Conservation (phyloP, 2,329 filamentous ascomycete species). For the Cladorrhinum sp. region DNA sequence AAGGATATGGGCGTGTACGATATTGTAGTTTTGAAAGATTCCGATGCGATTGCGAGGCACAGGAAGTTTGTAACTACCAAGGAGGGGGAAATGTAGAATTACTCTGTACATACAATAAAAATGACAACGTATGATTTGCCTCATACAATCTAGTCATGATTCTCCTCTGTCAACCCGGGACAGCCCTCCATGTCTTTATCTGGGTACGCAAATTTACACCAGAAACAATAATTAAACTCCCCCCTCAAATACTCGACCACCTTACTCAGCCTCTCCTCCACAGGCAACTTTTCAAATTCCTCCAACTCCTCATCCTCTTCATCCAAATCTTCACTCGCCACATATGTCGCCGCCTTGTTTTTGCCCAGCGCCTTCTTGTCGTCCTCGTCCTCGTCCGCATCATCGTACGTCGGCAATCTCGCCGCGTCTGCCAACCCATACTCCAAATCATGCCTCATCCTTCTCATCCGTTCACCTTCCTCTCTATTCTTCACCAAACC, state of each 20-base stretch:
- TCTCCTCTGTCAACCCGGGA: conserved; percentile 82
- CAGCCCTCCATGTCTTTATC: conserved; percentile 78
- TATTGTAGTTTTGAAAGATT: conserved; percentile 24
- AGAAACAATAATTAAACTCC: conserved; percentile 83
- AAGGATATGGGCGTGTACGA: conserved; percentile 32
- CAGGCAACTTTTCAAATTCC: conserved; percentile 68
- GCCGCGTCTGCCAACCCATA: conserved; percentile 54
- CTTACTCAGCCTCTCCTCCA: conserved; percentile 62
- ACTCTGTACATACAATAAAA: neutral
- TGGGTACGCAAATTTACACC: conserved; percentile 84
- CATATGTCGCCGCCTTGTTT: conserved; percentile 47
- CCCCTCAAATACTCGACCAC: conserved; percentile 68
- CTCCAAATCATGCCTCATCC: conserved; percentile 63
- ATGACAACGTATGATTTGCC: neutral
- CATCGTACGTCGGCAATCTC: conserved; percentile 62
- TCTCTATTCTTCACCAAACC: conserved; percentile 67
- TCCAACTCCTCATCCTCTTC: conserved; percentile 79
- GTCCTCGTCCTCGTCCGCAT: conserved; percentile 68
- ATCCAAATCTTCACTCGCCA: conserved; percentile 66
- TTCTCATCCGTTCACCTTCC: conserved; percentile 64
- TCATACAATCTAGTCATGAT: conserved; percentile 53
- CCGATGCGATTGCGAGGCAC: conserved; percentile 19
- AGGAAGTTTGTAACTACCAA: conserved; percentile 16
- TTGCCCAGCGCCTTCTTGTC: conserved; percentile 67
- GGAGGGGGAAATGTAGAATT: neutral